Evolutionary conservation across 2,329 filamentous ascomycete genomes (phyloP), one percentile per base, ranked within the genome.

Genomic region (Atkinsonella texensis): DNA sequence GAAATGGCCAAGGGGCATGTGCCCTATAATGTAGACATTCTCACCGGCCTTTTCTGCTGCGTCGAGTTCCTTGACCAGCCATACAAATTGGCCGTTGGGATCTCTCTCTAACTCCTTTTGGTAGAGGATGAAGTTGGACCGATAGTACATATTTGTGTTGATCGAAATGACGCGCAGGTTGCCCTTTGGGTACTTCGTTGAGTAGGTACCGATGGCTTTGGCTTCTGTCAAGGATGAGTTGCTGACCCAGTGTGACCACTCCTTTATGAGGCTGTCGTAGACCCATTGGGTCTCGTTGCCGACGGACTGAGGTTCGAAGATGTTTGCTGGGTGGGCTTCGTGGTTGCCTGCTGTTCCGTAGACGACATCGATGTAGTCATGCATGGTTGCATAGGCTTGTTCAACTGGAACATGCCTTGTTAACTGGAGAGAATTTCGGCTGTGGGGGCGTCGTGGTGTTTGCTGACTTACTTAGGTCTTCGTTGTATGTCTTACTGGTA

Each of bases 81-180:
- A 80, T 20, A 66, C 63, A 3, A 81, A 65, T 59, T 79, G 72
- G 17, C 68, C 67, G 60, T 71, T 71, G 2, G 77, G 77, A 57
- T 81, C 77, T 12, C 61, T 48, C 15, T 53, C 54, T 66, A 77
- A 73, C 1, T 69, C 65, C 45, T 73, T 68, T 54, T 74, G 68
- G 57, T 78, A 81, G 38, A 77, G 61, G 65, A 73, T 76, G 60
- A 75, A 78, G 66, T 83, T 81, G 54, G 72, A 64, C n/a, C 69
- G 71, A 61, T 82, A 81, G 64, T 75, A 80, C 54, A 80, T 63
- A 60, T 81, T 79, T 17, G 76, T 80, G 66, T 78, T 81, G 57
- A 81, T 66, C 4, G 77, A 79, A 58, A 82, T 80, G 57, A 83
- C 64, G 23, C 76, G 71, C 28, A 82, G 65, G 54, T 77, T 75